These are phyloP conservation scores for Oryza punctata DNA, from an alignment of 176 grass and related monocot genomes.

Conservation along the genomic window DNA sequence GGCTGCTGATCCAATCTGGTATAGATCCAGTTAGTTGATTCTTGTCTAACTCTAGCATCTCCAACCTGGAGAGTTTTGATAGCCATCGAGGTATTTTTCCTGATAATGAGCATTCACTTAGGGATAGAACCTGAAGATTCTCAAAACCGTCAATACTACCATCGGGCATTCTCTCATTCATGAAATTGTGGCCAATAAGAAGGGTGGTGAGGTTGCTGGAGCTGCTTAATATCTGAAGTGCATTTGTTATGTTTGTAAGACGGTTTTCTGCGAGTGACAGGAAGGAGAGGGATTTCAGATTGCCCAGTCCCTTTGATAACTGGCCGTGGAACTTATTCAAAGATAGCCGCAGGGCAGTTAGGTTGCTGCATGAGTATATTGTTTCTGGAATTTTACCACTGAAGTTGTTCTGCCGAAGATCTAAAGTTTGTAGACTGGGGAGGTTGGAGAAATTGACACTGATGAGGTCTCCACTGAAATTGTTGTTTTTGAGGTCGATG, in stretches of 20 bases:
- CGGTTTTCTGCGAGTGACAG: not conserved
- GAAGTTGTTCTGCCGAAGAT: not conserved
- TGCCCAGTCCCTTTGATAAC: not conserved
- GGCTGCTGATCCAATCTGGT: conserved; percentile 18
- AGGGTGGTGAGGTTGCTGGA: not conserved
- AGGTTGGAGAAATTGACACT: conserved; percentile 29
- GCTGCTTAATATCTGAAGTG: conserved; percentile 14
- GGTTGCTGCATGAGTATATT: conserved; percentile 21
- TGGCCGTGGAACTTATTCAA: not conserved
- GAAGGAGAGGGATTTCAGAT: conserved; percentile 13
- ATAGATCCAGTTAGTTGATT: conserved; percentile 34
- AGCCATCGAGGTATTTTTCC: conserved; percentile 42
- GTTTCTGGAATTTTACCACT: conserved; percentile 28
- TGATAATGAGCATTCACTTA: not conserved
- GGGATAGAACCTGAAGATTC: not conserved
- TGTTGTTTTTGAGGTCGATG: conserved; percentile 19
- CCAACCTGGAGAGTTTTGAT: conserved; percentile 12
- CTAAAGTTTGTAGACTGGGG: not conserved
- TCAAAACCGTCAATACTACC: conserved; percentile 9
- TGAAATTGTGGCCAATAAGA: not conserved
- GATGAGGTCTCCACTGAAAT: conserved; percentile 7
- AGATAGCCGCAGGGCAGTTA: conserved; percentile 10
- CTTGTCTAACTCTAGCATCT: not conserved
- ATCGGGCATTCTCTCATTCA: conserved; percentile 14
- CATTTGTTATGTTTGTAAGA: conserved; percentile 22